Evolutionary conservation across 305 asterid genomes (phyloP).

Genomic region (Withania somnifera): DNA sequence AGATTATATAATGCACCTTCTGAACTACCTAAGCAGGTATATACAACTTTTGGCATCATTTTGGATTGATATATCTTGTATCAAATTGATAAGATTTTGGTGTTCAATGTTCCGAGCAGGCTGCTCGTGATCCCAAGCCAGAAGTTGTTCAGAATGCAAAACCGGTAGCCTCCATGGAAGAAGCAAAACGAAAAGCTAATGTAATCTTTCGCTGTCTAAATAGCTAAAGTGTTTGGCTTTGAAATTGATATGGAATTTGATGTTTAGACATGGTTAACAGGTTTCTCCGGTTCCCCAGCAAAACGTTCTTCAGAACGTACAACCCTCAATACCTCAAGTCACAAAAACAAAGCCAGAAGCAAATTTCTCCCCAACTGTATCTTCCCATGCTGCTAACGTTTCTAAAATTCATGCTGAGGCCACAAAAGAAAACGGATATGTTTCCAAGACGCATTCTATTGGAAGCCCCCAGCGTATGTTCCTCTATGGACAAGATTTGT

Average conservation of each 20-base stretch:
- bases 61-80: background rate
- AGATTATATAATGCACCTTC: background rate
- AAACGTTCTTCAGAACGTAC: background rate
- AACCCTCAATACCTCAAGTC: background rate
- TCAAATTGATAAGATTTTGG: background rate
- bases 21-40: background rate
- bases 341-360: background rate
- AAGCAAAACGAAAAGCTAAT: background rate
- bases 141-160: background rate
- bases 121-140: constrained; percentile 2
- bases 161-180: background rate
- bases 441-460: background rate
- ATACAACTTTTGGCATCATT: background rate
- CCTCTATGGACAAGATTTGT: background rate
- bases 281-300: background rate
- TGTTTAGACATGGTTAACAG: background rate
- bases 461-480: background rate
- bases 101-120: background rate
- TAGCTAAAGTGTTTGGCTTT: background rate
- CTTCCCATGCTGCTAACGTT: background rate
- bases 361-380: background rate
- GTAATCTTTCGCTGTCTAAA: background rate
- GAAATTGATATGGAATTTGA: background rate
- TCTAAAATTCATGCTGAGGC: background rate
- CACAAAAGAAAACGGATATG: background rate